Percentiles rank a stretch among this genome's conserved stretches.
These are phyloP conservation scores for Petunia axillaris DNA, from an alignment of 257 asterid genomes.

Conservation along the genomic window DNA sequence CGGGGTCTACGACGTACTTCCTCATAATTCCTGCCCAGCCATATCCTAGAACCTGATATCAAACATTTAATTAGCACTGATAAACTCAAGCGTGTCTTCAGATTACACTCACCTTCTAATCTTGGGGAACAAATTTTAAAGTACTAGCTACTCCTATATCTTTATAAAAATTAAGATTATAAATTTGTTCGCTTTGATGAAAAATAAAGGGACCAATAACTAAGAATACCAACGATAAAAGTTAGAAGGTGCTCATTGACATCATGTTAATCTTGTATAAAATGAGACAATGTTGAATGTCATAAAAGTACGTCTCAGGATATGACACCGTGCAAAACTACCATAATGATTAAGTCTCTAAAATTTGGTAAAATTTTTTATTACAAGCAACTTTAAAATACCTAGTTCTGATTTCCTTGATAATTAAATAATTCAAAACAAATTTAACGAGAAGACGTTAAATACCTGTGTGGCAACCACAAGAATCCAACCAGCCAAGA, in stretches of 20 bases:
- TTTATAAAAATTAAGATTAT: background rate
- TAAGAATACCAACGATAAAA: background rate
- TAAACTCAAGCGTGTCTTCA: too few species aligned
- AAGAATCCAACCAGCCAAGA: slow-evolving; percentile 56
- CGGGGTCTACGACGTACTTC: slow-evolving; percentile 62
- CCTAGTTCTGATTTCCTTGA: too few species aligned
- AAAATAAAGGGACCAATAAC: background rate
- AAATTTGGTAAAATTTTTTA: too few species aligned
- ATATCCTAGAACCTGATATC: slow-evolving; percentile 55
- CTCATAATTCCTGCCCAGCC: slow-evolving; percentile 69
- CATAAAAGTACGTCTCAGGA: too few species aligned
- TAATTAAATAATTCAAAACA: too few species aligned
- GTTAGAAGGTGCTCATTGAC: background rate
- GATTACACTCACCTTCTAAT: background rate
- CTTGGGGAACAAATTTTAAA: background rate
- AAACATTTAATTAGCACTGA: background rate
- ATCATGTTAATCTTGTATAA: too few species aligned
- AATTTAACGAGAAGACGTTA: background rate
- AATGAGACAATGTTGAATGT: too few species aligned
- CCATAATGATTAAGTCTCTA: too few species aligned
- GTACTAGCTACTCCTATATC: background rate
- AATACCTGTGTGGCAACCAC: slow-evolving; percentile 67
- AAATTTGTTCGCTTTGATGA: background rate
- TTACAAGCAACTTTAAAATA: too few species aligned
- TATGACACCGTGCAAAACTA: too few species aligned